Evolutionary conservation across 2,329 filamentous ascomycete genomes (phyloP), one percentile per base, ranked within the genome.

Genomic region (Elsinoe necatrix): DNA sequence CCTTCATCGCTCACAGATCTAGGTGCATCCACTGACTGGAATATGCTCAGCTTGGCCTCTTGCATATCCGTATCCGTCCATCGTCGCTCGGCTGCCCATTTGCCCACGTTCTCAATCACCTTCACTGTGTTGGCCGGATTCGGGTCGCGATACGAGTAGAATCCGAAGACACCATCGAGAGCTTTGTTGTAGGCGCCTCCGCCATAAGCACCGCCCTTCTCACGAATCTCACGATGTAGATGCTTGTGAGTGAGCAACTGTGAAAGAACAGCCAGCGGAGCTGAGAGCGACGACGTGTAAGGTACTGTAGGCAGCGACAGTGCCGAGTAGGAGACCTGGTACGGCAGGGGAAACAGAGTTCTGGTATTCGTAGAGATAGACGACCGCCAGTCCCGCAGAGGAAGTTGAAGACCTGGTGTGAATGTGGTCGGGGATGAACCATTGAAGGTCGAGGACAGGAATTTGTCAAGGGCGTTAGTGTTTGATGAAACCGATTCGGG

Each of bases 201-300:
- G 43, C 93, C 93, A 64, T 98, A 98, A 0, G 93, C 93, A 35
- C 93, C 93, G 29, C 93, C 93, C 72, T 97, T 97, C 69, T 98
- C 93, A 56, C 93, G 87, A 62, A 98, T 96, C 71, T 97, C 93
- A 63, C 95, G 92, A 68, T 98, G 93, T 25, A 98, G 78, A 67
- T 96, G 88, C 72, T 95, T 96, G 74, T 98, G 92, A 0, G 92
- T 97, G 29, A 98, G 80, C 16, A 98, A 82, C 69, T 96, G 89
- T 11, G 91, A 84, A 20, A 98, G 82, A 39, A 97, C 86, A 65
- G 92, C 89, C 14, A 97, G 82, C 0, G 90, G 81, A 1, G 93
- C 89, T 39, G 87, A 84, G 54, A 86, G 80, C 0, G 83, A 70
- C 42, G 87, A 82, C 2, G 83, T 85, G 71, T 96, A 98, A 0